Evolutionary conservation across 2,329 filamentous ascomycete genomes (phyloP).

Genomic region (Paecilomyces sp.): DNA sequence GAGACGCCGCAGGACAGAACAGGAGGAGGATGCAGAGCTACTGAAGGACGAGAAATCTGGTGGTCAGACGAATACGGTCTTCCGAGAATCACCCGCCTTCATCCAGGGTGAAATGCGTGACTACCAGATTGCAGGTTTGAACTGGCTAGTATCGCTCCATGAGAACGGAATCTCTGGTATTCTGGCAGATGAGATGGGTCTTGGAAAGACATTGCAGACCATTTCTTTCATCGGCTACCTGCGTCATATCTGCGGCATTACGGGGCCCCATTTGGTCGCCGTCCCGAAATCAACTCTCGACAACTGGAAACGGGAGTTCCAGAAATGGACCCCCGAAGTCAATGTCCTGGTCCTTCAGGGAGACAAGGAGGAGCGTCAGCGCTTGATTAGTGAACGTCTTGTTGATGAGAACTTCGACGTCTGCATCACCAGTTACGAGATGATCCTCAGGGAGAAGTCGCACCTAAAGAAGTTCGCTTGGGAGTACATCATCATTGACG

Average conservation of each 20-base stretch:
- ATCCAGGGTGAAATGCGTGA: slow-evolving; percentile 87
- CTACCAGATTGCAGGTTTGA: slow-evolving; percentile 90
- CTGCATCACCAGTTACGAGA: slow-evolving; percentile 97
- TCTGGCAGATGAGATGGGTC: slow-evolving; percentile 95
- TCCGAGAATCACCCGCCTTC: slow-evolving; percentile 88
- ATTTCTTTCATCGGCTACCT: slow-evolving; percentile 95
- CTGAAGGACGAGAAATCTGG: slow-evolving; percentile 81
- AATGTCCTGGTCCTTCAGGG: slow-evolving; percentile 91
- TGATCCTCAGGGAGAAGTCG: slow-evolving; percentile 92
- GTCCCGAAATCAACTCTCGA: slow-evolving; percentile 97
- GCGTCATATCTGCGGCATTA: slow-evolving; percentile 81
- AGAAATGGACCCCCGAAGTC: slow-evolving; percentile 89
- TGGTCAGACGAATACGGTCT: slow-evolving; percentile 78
- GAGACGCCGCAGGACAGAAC: slow-evolving; percentile 80
- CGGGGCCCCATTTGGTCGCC: slow-evolving; percentile 80
- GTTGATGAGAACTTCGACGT: slow-evolving; percentile 94
- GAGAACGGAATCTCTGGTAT: slow-evolving; percentile 99
- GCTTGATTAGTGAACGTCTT: slow-evolving; percentile 84
- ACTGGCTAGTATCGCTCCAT: slow-evolving; percentile 95
- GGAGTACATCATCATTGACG: slow-evolving; percentile 99
- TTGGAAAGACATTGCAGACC: slow-evolving; percentile 95
- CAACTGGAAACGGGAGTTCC: slow-evolving; percentile 96
- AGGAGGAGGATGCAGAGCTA: slow-evolving; percentile 92
- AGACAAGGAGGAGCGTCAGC: slow-evolving; percentile 84
- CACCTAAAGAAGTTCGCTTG: slow-evolving; percentile 96